Evolutionary conservation across 257 asterid genomes (phyloP), one percentile per base, ranked within the genome.

Genomic region (Orobanche coerulescens): DNA sequence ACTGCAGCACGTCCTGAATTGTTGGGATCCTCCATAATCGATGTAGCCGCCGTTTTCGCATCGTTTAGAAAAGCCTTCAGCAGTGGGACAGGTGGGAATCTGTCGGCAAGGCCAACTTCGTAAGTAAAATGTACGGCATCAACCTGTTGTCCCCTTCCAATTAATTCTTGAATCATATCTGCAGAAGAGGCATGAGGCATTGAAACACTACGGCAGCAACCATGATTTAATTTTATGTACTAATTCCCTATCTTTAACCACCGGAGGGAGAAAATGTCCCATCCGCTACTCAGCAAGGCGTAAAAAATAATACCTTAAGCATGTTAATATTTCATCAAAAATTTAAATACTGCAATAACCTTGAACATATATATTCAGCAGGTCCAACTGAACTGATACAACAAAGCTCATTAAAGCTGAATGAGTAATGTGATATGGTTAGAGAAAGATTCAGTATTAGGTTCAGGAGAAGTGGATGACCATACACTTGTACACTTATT

Each of bases 51-150:
- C 69, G 89, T 93, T 47, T 84, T 86, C 1, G 99, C 97, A 73
- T 93, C 99, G 72, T 83, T 93, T 4, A 93, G 87, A 54, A 89
- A 93, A 51, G 96, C 94, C 82, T 82, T 89, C 56, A 93, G 82
- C 62, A 93, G 85, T 0, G 99, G 96, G 48, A 93, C 93, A n/a
- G 99, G 97, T 30, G 99, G 97, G 61, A 78, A 93, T 74, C 73
- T 83, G 79, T 83, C 62, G 0, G 73, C 79, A 39, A 93, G 95
- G 55, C 97, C 99, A 53, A 80, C 96, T 87, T 93, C 99, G 70
- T 81, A 84, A 33, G 91, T 83, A 75, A 93, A 93, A 77, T 93
- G 99, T 56, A 93, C 97, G 25, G 99, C 99, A 79, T 93, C 99
- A 60, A 93, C 97, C 68, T 87, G 99, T 73, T 93, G 99, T 68